Base-by-base conservation (phyloP, 1,284 basidiomycete species). In the Cryptococcus hybrid region DNA sequence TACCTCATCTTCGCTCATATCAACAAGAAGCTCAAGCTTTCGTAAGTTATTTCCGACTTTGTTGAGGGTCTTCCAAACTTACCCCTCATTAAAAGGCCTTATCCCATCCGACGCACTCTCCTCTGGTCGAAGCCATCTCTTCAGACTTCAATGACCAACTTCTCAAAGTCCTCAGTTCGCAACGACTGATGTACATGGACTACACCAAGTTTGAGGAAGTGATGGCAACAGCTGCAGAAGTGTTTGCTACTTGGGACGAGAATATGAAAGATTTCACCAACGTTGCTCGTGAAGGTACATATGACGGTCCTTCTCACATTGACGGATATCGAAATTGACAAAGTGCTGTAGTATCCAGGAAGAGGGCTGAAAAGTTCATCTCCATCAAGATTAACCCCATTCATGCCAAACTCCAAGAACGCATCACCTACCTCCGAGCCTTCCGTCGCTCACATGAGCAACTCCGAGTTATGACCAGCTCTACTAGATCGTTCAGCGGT, bases 391-490 rank as follows among this genome's bases (percentile, higher is more conserved):
- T 99, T 59, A 84, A 85, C 35, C 86, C 92, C 4, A 93, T 90
- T 0, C 95, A 99, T 69, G 87, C 86, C 44, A 92, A 93, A 77
- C 80, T 99, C 47, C 90, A 95, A 77, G 92, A 96, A 70, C 83
- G 94, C 39, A 85, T 88, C 56, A 81, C 87, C 40, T 99, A 98
- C 78, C 79, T 99, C 24, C 83, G 89, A 55, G 90, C 91, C 42
- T 98, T 96, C 88, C 82, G 92, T 66, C 94, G 96, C 73, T 93
- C 97, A 70, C 96, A 99, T 70, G 92, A 99, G 72, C 95, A 99
- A 79, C 82, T 99, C 13, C 89, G 92, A 7, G 89, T 93, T 52
- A 99, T 99, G 94, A 97, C 94, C 1, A 90, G 89, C 12, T 94
- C 93, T 12, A 94, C 92, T 48, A 90, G 91, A 68, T 91, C 90